Base-by-base conservation (phyloP, 164 flowering plant species). In the Stephania cephalantha region DNA sequence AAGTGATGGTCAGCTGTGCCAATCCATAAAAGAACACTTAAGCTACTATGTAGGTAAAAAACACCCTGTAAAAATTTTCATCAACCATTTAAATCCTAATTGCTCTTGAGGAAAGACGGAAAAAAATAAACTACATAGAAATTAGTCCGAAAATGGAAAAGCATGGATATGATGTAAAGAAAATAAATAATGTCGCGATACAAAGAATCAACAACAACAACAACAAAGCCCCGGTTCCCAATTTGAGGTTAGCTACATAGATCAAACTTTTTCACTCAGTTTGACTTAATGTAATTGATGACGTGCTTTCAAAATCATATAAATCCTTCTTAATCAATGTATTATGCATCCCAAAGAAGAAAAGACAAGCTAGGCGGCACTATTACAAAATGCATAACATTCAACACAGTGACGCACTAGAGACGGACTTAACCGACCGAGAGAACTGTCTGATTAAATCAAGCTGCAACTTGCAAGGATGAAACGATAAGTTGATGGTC, bases 1-100 rank as follows among this genome's bases (percentile, higher is more conserved):
- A 84, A 68, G 83, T 82, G 71, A 96, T 92, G 4, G 86, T 85
- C 31, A 96, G 88, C 98, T 95, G 87, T 29, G 25, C 13, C 17
- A 55, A 55, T 55, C 63, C 13, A 71, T 46, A 25, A 44, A 11
- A 71, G 15, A 65, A 9, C 17, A 25, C 25, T 73, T 12, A 45
- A 35, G 25, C 22, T 12, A 67, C 29, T n/a, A 25, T 7, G n/a
- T 25, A 71, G 18, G 25, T 55, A 20, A 42, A 44, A 58, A 66
- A 22, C 5, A 25, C 30, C 12, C 15, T 13, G 18, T 31, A 20
- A 48, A 48, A 48, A 48, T 48, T 12, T 7, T 48, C 53, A 48
- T 1, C 53, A 48, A 8, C 11, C 13, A 48, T 8, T 48, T 12
- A 48, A 48, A 4, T 8, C 13, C 13, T 8, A 48, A 12, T 3